These are phyloP conservation scores for Lepidium didymum DNA, from an alignment of 345 rosid species.

Conservation along the genomic window DNA sequence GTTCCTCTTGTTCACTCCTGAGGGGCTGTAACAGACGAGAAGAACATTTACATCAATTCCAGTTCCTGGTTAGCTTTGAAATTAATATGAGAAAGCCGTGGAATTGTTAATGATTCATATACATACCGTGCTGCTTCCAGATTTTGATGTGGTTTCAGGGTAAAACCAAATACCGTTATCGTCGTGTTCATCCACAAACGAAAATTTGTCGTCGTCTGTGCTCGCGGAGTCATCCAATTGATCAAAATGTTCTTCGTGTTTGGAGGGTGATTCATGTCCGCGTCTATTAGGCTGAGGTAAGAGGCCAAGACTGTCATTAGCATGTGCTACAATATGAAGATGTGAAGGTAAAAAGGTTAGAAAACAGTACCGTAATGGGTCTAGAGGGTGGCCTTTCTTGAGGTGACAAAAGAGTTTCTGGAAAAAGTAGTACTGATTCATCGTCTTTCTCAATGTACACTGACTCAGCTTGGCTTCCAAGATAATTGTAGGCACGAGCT, in stretches of 20 bases:
- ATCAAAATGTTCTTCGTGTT: conserved; percentile 8
- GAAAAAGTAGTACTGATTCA: conserved; percentile 25
- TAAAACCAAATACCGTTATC: conserved; percentile 7
- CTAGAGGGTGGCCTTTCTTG: conserved; percentile 19
- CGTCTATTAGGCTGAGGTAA: conserved; percentile 19
- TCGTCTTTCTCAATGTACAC: conserved; percentile 11
- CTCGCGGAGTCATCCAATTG: conserved; percentile 5
- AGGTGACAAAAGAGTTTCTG: conserved; percentile 26
- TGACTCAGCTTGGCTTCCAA: conserved; percentile 16
- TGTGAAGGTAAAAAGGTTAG: not conserved
- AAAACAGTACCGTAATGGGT: conserved; percentile 19
- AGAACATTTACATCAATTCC: not conserved
- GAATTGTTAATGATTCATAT: not conserved
- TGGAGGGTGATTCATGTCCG: conserved; percentile 15
- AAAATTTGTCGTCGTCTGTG: conserved; percentile 27
- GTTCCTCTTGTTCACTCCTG: not conserved
- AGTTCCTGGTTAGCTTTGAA: not conserved
- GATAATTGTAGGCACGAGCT: conserved; percentile 8
- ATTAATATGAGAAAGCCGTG: not conserved
- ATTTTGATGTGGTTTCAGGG: conserved; percentile 15
- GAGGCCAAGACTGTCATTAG: conserved; percentile 8
- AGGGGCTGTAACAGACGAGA: conserved; percentile 10
- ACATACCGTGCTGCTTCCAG: conserved; percentile 23
- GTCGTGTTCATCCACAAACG: conserved; percentile 26
- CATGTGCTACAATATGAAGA: not conserved